These are phyloP conservation scores for Alternaria atra DNA, from an alignment of 2,329 filamentous ascomycete species.

Conservation along the genomic window DNA sequence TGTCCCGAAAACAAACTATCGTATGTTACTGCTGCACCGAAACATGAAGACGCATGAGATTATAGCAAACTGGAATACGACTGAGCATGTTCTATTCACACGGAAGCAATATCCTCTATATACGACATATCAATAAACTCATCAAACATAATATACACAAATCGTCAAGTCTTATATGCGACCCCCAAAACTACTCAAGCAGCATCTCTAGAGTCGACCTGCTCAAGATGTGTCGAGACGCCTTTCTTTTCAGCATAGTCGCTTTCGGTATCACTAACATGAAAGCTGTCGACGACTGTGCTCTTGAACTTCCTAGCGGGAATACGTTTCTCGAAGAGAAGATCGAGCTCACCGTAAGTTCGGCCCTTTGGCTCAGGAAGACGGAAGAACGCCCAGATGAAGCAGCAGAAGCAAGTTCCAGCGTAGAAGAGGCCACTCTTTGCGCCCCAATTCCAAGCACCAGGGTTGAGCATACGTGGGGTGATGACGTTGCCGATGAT, in stretches of 20 bases:
- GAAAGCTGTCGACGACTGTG: slow-evolving; percentile 39
- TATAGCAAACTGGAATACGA: neutral
- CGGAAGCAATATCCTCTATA: neutral
- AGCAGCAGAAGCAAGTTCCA: slow-evolving; percentile 78
- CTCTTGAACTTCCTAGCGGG: slow-evolving; percentile 42
- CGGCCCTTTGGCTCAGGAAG: slow-evolving; percentile 81
- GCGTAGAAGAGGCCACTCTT: slow-evolving; percentile 89
- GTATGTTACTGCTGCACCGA: neutral
- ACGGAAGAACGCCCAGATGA: slow-evolving; percentile 81
- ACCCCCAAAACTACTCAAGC: neutral
- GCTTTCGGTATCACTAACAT: slow-evolving; percentile 27
- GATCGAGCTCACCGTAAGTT: slow-evolving; percentile 84
- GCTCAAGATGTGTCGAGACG: slow-evolving; percentile 36
- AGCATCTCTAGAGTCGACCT: slow-evolving; percentile 29
- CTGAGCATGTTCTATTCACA: neutral
- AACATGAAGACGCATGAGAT: neutral
- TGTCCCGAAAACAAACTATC: neutral
- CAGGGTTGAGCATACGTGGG: slow-evolving; percentile 48
- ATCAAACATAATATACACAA: slow-evolving; percentile 10
- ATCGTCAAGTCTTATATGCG: neutral
- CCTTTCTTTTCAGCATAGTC: slow-evolving; percentile 38
- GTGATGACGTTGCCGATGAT: slow-evolving; percentile 71
- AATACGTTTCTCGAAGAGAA: slow-evolving; percentile 73
- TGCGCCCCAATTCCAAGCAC: slow-evolving; percentile 71
- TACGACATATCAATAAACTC: neutral